Base-by-base conservation (phyloP, 768 basidiomycete genomes). In the Termitomyces sp. region DNA sequence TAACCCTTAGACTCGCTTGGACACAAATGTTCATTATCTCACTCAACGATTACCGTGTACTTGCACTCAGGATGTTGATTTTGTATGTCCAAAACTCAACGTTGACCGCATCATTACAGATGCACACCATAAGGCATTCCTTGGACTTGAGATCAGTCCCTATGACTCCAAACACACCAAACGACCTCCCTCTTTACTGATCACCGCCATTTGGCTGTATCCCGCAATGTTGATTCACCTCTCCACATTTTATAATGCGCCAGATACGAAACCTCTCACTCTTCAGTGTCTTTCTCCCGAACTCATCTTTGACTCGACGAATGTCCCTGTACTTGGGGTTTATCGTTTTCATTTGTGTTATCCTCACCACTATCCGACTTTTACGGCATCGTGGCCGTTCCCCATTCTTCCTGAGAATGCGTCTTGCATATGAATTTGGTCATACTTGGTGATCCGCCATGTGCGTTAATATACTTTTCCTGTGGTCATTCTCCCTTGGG, bases 331-430 rank as follows among this genome's bases (percentile, higher is more conserved):
- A n/a, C 34, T 34, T 64, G 37, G 63, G 32, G 6, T 17, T 66
- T 17, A 38, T 53, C 29, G n/a, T 66, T 29, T 34, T 56, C 31
- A 51, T 67, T 32, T 34, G 60, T 48, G 8, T 59, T 31, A 59
- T 53, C 20, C 38, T 67, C 14, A 46, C 60, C 38, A 17, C 66
- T n/a, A 48, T 58, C 31, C 58, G 36, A 40, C 31, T 57, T 25
- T 43, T 49, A 6, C 51, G 54, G 38, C 40, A 29, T 43, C 63
- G 60, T 49, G 63, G 55, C 25, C 60, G 43, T 46, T 45, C 31
- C 46, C 59, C 60, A 34, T 54, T 46, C 15, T 63, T 55, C 40
- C 51, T 67, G 31, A 69, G 68, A 64, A 46, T 62, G 48, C 63
- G 65, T 36, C 48, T 64, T 12, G 29, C 49, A n/a, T 56, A 50